Conservation (phyloP, 1,284 basidiomycete species). For the Mrakiaceae sp. region DNA sequence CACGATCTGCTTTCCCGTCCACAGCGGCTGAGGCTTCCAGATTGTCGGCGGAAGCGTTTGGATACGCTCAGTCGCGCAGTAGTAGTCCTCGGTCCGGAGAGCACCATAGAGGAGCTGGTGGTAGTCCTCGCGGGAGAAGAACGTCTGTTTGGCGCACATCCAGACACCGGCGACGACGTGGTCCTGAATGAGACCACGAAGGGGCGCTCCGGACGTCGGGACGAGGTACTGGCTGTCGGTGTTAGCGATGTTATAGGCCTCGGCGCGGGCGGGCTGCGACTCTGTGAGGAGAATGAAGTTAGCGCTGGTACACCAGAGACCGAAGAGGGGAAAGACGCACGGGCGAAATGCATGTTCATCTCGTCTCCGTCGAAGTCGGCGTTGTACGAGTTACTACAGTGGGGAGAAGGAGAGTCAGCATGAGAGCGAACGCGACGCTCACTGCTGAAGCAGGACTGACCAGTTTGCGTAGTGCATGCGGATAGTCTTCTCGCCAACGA, state of each 20-base stretch:
- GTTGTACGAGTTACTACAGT: constrained; percentile 85
- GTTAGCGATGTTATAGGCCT: constrained; percentile 89
- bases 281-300: constrained; percentile 40
- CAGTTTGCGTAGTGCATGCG: constrained; percentile 99
- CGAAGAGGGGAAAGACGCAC: constrained; percentile 42
- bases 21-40: constrained; percentile 78
- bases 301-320: background rate
- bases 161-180: constrained; percentile 97
- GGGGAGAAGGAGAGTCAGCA: constrained; percentile 5
- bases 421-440: background rate
- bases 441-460: constrained; percentile 38
- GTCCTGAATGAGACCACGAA: constrained; percentile 97
- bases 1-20: constrained; percentile 98
- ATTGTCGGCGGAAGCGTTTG: constrained; percentile 81
- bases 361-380: constrained; percentile 99
- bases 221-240: constrained; percentile 99
- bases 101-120: constrained; percentile 95
- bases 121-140: constrained; percentile 92
- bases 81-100: constrained; percentile 74
- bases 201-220: constrained; percentile 92
- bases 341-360: constrained; percentile 99
- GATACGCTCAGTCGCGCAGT: constrained; percentile 55
- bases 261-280: constrained; percentile 83
- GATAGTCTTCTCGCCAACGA: constrained; percentile 96
- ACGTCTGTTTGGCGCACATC: constrained; percentile 95